phyloP scores from a whole-genome alignment of 129 eudicot genomes.

The Artemisia tridentata region DNA sequence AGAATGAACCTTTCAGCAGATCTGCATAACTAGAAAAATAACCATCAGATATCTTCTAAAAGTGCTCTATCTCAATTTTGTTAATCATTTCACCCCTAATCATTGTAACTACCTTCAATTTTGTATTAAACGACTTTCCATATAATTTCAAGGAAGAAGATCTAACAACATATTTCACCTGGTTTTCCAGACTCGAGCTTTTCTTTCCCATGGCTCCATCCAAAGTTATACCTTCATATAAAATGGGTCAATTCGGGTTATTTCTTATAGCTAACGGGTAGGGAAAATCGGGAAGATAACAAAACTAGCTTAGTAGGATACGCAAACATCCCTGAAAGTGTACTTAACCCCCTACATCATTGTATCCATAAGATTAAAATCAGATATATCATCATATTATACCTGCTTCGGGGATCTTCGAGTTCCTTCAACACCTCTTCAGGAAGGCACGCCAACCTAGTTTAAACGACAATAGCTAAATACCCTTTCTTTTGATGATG shows the following conservation, averaged over 20 bases:
- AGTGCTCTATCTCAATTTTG: background rate
- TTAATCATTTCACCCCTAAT: conserved; percentile 1
- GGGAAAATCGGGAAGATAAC: background rate
- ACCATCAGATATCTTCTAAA: conserved; percentile 12
- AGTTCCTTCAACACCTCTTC: conserved; percentile 70
- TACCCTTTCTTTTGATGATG: background rate
- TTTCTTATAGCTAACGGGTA: background rate
- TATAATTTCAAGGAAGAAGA: conserved; percentile 10
- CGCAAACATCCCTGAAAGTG: background rate
- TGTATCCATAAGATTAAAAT: background rate
- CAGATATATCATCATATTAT: background rate
- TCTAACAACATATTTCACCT: conserved; percentile 37
- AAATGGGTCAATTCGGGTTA: background rate
- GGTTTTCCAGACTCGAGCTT: conserved; percentile 93
- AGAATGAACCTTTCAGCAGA: conserved; percentile 85
- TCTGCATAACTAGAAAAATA: conserved; percentile 42
- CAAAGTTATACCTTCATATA: conserved; percentile 77
- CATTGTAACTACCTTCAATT: background rate
- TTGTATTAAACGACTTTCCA: background rate
- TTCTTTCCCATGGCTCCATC: conserved; percentile 99
- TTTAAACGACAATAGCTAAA: background rate
- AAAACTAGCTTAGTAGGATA: background rate
- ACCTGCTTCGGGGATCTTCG: conserved; percentile 92
- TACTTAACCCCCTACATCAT: background rate
- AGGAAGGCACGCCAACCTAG: conserved; percentile 78